Evolutionary conservation across 768 basidiomycete genomes (phyloP).

Genomic region (Suillus americanus): DNA sequence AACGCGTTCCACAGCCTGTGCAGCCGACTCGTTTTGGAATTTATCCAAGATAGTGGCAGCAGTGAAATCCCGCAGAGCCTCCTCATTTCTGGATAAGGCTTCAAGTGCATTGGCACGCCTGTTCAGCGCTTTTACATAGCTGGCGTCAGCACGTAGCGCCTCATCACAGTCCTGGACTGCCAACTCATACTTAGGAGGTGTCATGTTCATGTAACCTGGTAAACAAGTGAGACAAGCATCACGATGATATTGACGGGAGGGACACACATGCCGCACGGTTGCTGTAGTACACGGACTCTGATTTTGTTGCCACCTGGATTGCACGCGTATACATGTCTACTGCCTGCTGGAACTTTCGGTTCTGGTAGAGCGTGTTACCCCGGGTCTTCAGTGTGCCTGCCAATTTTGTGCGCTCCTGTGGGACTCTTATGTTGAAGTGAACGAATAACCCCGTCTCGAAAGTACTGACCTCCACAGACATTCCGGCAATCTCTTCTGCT

Average conservation of each 20-base stretch:
- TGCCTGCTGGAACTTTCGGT: constrained; percentile 57
- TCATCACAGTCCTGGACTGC: constrained; percentile 88
- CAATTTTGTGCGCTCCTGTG: constrained; percentile 61
- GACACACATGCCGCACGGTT: constrained; percentile 93
- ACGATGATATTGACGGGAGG: not conserved
- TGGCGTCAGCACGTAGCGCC: constrained; percentile 79
- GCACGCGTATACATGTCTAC: constrained; percentile 71
- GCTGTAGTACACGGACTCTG: constrained; percentile 92
- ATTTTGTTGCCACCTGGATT: constrained; percentile 70
- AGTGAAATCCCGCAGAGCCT: constrained; percentile 88
- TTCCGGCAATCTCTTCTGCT: constrained; percentile 52
- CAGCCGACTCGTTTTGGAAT: constrained; percentile 81
- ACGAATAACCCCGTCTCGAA: not conserved
- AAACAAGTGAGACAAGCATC: not conserved
- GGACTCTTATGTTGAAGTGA: not conserved
- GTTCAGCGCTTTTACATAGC: constrained; percentile 90
- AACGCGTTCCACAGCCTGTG: constrained; percentile 87
- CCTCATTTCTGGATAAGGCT: constrained; percentile 66
- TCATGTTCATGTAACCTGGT: constrained; percentile 84
- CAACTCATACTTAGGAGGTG: constrained; percentile 77
- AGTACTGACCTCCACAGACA: constrained; percentile 56
- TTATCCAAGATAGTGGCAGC: constrained; percentile 94
- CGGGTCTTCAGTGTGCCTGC: constrained; percentile 67
- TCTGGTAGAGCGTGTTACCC: constrained; percentile 71
- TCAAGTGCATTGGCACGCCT: constrained; percentile 87